A percentile compares a stretch with the other conserved stretches of the same genome.
Conservation (phyloP, 768 basidiomycete genomes). For the Amanita molliuscula region DNA sequence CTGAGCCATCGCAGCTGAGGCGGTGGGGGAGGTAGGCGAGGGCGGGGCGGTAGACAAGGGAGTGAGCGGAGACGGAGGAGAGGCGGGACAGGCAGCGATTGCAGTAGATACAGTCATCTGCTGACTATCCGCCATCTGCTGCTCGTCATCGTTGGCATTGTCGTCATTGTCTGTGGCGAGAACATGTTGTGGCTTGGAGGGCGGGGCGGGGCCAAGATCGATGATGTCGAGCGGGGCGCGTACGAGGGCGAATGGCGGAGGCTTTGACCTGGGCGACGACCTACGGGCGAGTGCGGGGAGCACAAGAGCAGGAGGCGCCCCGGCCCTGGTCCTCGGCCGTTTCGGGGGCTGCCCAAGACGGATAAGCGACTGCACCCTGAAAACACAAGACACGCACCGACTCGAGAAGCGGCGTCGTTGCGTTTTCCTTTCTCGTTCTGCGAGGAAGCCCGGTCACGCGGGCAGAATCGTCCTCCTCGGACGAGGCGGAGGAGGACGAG, state of each 20-base stretch:
- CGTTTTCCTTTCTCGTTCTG: conserved; percentile 7
- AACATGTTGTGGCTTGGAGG: background rate
- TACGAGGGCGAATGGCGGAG: background rate
- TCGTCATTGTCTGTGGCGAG: background rate
- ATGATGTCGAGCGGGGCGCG: conserved; percentile 2
- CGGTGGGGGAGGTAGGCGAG: conserved; percentile 3
- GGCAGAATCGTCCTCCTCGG: background rate
- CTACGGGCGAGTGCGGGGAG: background rate
- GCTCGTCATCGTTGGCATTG: background rate
- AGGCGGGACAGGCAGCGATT: background rate
- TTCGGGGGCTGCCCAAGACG: conserved; percentile 1
- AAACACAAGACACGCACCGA: background rate
- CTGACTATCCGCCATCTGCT: background rate
- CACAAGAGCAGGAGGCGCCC: background rate
- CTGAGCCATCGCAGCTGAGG: no score
- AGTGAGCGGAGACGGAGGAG: background rate
- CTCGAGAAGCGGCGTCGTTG: background rate
- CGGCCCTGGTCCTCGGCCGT: background rate
- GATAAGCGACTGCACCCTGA: background rate
- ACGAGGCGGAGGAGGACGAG: background rate
- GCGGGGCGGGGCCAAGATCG: conserved; percentile 3
- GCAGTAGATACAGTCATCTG: no score
- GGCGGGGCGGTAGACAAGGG: conserved; percentile 3
- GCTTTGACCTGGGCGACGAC: background rate
- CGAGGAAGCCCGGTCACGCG: background rate